A percentile compares a stretch with the other conserved stretches of the same genome.
Conservation (phyloP, 345 rosid species). For the Xanthoceras sorbifolium region DNA sequence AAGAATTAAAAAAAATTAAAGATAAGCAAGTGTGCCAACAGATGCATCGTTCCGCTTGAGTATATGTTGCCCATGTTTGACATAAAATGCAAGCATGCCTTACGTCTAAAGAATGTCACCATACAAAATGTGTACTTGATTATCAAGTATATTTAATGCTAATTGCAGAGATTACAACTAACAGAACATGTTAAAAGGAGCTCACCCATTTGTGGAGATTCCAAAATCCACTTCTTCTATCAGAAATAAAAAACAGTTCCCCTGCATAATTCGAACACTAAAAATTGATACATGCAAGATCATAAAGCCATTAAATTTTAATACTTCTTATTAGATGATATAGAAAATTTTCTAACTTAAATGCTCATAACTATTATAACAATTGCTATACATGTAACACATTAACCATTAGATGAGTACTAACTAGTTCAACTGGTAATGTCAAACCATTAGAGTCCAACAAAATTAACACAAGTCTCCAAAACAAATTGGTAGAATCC, state of each 20-base stretch:
- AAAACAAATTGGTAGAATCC: neutral
- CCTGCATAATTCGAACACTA: conserved; percentile 54
- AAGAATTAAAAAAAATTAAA: neutral
- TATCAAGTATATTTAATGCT: neutral
- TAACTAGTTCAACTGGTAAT: neutral
- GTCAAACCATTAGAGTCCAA: neutral
- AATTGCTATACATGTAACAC: neutral
- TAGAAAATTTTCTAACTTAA: neutral
- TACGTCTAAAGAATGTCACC: neutral
- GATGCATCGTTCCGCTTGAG: neutral
- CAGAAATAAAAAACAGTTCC: conserved; percentile 79
- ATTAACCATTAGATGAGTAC: neutral
- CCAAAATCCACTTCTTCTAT: conserved; percentile 87
- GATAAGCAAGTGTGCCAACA: neutral
- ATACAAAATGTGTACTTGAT: neutral
- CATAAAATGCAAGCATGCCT: neutral
- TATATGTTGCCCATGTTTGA: neutral
- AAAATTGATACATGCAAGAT: conserved; percentile 5
- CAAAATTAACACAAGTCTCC: neutral
- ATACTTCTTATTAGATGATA: neutral
- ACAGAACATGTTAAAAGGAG: neutral
- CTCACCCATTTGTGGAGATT: conserved; percentile 93
- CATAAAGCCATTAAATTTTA: neutral
- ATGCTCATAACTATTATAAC: neutral
- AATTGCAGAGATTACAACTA: neutral